Percentiles rank a stretch among this genome's conserved stretches.
phyloP scores from a whole-genome alignment of 768 basidiomycete species.

The Suillus spraguei region DNA sequence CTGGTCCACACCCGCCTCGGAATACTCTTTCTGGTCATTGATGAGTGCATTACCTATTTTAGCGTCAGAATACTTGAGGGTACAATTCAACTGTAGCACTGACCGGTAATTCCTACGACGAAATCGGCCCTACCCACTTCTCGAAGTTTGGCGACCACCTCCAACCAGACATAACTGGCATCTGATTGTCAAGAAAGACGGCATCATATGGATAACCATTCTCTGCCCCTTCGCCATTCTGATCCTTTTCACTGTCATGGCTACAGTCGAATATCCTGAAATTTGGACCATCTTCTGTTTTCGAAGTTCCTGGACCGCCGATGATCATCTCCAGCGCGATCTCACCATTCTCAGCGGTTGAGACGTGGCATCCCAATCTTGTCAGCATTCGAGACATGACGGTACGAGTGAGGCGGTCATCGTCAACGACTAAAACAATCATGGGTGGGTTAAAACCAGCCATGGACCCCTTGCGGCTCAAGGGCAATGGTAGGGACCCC shows the following conservation, averaged over 20 bases:
- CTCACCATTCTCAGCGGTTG: slow-evolving; percentile 83
- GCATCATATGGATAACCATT: slow-evolving; percentile 38
- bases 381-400: slow-evolving; percentile 80
- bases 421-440: slow-evolving; percentile 79
- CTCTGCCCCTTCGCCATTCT: background rate
- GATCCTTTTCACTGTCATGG: slow-evolving; percentile 1
- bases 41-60: slow-evolving; percentile 53
- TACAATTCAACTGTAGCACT: slow-evolving; percentile 14
- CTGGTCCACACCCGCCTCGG: slow-evolving; percentile 76
- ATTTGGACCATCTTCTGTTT: slow-evolving; percentile 9
- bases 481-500: slow-evolving; percentile 12
- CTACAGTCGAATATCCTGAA: slow-evolving; percentile 14
- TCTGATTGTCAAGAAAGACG: slow-evolving; percentile 73
- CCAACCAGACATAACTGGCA: slow-evolving; percentile 81
- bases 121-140: slow-evolving; percentile 70
- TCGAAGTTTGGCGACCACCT: slow-evolving; percentile 65
- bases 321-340: slow-evolving; percentile 74
- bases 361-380: slow-evolving; percentile 78
- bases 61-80: slow-evolving; percentile 14
- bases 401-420: slow-evolving; percentile 77
- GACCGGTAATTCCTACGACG: slow-evolving; percentile 81
- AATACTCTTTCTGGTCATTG: slow-evolving; percentile 73
- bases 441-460: slow-evolving; percentile 50
- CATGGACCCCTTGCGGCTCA: slow-evolving; percentile 16
- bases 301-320: slow-evolving; percentile 29